Evolutionary conservation across 163 green algal species (phyloP), one percentile per base, ranked within the genome.

Genomic region (Volvox carteri): DNA sequence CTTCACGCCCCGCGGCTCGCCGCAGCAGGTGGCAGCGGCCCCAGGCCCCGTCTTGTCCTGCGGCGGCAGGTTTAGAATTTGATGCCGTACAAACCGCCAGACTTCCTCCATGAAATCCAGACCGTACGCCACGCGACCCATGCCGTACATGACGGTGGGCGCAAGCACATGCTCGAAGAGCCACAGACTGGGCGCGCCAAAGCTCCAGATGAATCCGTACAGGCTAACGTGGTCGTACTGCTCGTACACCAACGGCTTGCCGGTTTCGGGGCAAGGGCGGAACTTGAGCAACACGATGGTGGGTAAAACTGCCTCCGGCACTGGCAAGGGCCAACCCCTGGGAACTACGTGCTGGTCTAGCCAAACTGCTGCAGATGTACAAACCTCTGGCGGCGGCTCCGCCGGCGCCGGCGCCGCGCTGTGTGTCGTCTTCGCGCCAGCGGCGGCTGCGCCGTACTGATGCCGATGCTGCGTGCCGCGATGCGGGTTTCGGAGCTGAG

Each of bases 171-270:
- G 11, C 35, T 88, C 81, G 9, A 88, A 81, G 19, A 88, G 48
- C 48, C 28, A 73, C 18, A 44, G 46, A 2, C 60, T 30, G 3
- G 50, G 50, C 81, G 4, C 21, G 4, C 67, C 67, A 23, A 88
- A 88, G 35, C 60, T 72, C 81, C 81, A 88, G n/a, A 60, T 44
- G 35, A 81, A 62, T 33, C n/a, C 68, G 81, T 88, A 88, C 46
- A 88, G 68, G 81, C 67, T 81, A 35, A 88, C 37, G 48, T 88
- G 81, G 81, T 88, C 81, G 67, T 88, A 88, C 67, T 88, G 81
- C 50, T 88, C 81, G 81, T 88, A 88, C 81, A 88, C 81, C 37
- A 88, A 52, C 33, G 81, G 81, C 28, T 37, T 21, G 48, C 65
- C 65, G 48, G 81, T 88, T n/a, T 88, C 67, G 19, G 81, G 65